Percentiles rank a stretch among this genome's conserved stretches.
Conservation (phyloP, 306 rosid genomes). For the Lathyrus aphaca region DNA sequence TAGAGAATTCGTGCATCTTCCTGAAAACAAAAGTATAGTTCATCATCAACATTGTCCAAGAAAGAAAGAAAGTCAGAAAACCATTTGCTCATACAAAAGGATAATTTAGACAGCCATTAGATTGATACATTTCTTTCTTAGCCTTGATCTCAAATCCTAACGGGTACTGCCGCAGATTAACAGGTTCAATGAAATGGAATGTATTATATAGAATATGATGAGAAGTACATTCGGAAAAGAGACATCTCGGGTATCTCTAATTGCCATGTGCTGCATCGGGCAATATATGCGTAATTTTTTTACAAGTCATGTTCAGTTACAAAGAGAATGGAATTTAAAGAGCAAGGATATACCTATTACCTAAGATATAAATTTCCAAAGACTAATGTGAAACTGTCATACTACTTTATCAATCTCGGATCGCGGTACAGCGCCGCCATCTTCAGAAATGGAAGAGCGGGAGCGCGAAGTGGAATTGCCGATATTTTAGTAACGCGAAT, state of each 20-base stretch:
- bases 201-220: not conserved
- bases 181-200: slow-evolving; percentile 1
- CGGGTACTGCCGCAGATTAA: slow-evolving; percentile 16
- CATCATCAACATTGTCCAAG: slow-evolving; percentile 55
- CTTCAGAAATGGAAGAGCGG: too few species aligned
- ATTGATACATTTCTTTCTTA: slow-evolving; percentile 14
- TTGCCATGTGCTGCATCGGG: not conserved
- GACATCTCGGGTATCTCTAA: not conserved
- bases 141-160: slow-evolving; percentile 13
- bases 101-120: slow-evolving; percentile 11
- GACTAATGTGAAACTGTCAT: too few species aligned
- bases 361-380: too few species aligned
- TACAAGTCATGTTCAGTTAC: not conserved
- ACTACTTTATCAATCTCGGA: too few species aligned
- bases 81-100: slow-evolving; percentile 29
- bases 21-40: slow-evolving; percentile 47
- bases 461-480: too few species aligned
- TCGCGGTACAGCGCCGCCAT: too few species aligned
- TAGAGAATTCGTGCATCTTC: slow-evolving; percentile 89
- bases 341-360: too few species aligned
- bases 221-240: slow-evolving; percentile 14
- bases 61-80: slow-evolving; percentile 32
- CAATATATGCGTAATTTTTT: not conserved
- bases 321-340: not conserved
- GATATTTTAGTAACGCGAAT: too few species aligned